These are phyloP conservation scores for Leccinum longicurvipes DNA, from an alignment of 768 basidiomycete genomes.

Conservation along the genomic window DNA sequence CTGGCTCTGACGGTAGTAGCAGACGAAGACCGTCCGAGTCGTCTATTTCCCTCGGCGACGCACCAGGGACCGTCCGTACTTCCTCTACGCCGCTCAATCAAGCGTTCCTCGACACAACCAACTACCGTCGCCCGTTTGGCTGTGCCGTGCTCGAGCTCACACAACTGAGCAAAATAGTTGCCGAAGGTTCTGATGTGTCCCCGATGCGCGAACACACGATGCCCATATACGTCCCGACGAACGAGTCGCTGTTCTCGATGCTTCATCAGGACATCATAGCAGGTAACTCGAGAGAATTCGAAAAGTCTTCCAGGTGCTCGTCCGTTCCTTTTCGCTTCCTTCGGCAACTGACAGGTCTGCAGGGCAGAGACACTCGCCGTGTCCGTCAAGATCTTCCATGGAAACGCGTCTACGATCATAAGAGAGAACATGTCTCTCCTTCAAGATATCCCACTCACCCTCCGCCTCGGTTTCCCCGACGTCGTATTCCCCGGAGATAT, in stretches of 20 bases:
- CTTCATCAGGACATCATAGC: constrained; percentile 94
- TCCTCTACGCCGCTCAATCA: constrained; percentile 24
- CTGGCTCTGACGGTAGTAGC: constrained; percentile 35
- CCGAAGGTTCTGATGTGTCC: constrained; percentile 61
- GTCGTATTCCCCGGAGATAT: constrained; percentile 90
- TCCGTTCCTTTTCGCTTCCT: background rate
- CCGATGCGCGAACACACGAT: constrained; percentile 74
- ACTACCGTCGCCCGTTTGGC: constrained; percentile 89
- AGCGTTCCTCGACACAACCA: constrained; percentile 36
- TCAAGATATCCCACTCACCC: constrained; percentile 75
- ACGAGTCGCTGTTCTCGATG: constrained; percentile 86
- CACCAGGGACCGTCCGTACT: constrained; percentile 21
- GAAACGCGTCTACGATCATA: constrained; percentile 70
- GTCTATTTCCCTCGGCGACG: constrained; percentile 37
- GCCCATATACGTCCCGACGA: constrained; percentile 81
- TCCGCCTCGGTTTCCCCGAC: constrained; percentile 91
- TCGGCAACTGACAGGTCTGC: constrained; percentile 1
- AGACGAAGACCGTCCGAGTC: constrained; percentile 56
- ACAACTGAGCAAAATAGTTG: constrained; percentile 64
- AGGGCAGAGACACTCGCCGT: constrained; percentile 89
- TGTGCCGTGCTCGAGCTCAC: constrained; percentile 89
- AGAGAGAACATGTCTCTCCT: constrained; percentile 83
- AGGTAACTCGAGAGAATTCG: constrained; percentile 72
- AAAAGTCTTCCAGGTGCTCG: constrained; percentile 73
- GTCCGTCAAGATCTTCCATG: constrained; percentile 82